A percentile compares a stretch with the other conserved stretches of the same genome.
phyloP scores from a whole-genome alignment of 1,284 basidiomycete species.

The Pseudozyma pruni region DNA sequence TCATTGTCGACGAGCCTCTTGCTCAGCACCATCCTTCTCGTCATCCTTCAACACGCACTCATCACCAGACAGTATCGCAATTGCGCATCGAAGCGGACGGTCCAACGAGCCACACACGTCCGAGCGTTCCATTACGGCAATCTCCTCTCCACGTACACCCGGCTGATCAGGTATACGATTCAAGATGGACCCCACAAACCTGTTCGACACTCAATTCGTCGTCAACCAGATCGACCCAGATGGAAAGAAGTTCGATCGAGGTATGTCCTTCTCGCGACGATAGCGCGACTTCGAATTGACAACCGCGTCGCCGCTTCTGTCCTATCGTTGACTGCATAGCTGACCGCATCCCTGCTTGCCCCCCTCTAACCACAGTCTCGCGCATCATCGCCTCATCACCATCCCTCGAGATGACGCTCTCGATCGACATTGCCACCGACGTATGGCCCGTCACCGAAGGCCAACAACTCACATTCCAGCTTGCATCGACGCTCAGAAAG shows the following conservation, averaged over 20 bases:
- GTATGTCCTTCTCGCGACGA: conserved; percentile 69
- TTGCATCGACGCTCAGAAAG: conserved; percentile 75
- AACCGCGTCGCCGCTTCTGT: neutral
- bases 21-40: conserved; percentile 1
- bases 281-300: neutral
- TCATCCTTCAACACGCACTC: neutral
- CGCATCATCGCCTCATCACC: conserved; percentile 59
- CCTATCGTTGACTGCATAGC: neutral
- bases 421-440: conserved; percentile 72
- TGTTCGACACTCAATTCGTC: conserved; percentile 66
- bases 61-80: too few species aligned
- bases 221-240: conserved; percentile 70
- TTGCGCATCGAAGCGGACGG: too few species aligned
- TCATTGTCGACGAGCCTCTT: neutral
- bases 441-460: conserved; percentile 70
- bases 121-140: too few species aligned
- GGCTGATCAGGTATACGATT: neutral
- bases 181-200: conserved; percentile 62
- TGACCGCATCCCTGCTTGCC: conserved; percentile 69
- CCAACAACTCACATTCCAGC: conserved; percentile 83
- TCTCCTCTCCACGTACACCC: too few species aligned
- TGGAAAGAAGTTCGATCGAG: conserved; percentile 97
- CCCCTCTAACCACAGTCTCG: conserved; percentile 71
- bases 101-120: too few species aligned
- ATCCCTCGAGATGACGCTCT: conserved; percentile 84